Evolutionary conservation across 805 yeast species (phyloP).

Genomic region (Brettanomyces anomalus): DNA sequence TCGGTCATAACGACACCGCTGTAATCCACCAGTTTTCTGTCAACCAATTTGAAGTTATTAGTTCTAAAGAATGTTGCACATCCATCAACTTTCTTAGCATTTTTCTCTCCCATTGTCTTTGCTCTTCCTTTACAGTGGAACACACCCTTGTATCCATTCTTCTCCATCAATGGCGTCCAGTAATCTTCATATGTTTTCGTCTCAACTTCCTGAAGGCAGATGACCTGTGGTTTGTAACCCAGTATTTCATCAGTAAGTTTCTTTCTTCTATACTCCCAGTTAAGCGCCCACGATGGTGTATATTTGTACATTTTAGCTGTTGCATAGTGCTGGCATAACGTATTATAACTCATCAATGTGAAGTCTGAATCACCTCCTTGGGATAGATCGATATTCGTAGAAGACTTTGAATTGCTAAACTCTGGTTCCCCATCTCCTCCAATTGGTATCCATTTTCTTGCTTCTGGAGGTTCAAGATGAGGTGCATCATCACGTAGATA

Average conservation of each 20-base stretch:
- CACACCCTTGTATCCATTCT: slow-evolving; percentile 69
- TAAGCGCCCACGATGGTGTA: slow-evolving; percentile 95
- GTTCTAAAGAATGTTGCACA: slow-evolving; percentile 88
- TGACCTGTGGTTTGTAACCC: slow-evolving; percentile 57
- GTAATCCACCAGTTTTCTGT: slow-evolving; percentile 71
- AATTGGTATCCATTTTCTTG: slow-evolving; percentile 76
- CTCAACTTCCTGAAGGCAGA: slow-evolving; percentile 95
- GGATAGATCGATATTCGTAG: slow-evolving; percentile 18
- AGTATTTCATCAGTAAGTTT: slow-evolving; percentile 65
- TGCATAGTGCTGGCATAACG: slow-evolving; percentile 92
- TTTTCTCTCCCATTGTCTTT: slow-evolving; percentile 74
- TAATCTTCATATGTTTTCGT: slow-evolving; percentile 75
- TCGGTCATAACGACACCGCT: slow-evolving; percentile 72
- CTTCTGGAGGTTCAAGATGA: slow-evolving; percentile 50
- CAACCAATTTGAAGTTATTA: slow-evolving; percentile 59
- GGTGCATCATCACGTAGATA: slow-evolving; percentile 80
- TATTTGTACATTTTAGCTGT: slow-evolving; percentile 86
- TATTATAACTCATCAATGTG: slow-evolving; percentile 80
- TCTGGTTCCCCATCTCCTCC: slow-evolving; percentile 65
- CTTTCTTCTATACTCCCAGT: slow-evolving; percentile 85
- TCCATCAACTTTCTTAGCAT: slow-evolving; percentile 90
- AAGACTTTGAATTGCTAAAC: slow-evolving; percentile 20
- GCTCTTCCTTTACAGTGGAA: slow-evolving; percentile 89
- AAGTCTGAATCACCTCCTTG: slow-evolving; percentile 36
- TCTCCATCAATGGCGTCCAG: slow-evolving; percentile 69